Conservation (phyloP, 208 protist species). For the Trypanosoma avium region DNA sequence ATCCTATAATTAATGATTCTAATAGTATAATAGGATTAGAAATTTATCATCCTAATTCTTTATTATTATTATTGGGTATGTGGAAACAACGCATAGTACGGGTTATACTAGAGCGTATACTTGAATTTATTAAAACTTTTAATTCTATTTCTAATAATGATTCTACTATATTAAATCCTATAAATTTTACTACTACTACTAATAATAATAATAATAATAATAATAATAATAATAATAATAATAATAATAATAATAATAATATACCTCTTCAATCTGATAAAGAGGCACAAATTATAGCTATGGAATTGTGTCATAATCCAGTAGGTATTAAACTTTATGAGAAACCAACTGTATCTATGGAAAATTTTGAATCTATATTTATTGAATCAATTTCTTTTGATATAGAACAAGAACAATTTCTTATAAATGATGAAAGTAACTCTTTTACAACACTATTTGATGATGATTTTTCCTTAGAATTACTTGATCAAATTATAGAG, state of each 20-base stretch:
- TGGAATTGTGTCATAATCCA: constrained; percentile 17
- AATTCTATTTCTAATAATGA: too few species aligned
- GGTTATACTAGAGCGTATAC: constrained; percentile 3
- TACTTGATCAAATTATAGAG: constrained; percentile 47
- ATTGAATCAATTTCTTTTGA: not conserved
- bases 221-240: too few species aligned
- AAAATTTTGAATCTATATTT: not conserved
- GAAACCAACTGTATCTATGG: not conserved
- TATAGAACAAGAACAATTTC: not conserved
- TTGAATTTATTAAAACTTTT: constrained; percentile 2
- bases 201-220: too few species aligned
- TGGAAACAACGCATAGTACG: not conserved
- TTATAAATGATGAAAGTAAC: not conserved
- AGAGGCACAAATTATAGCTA: not conserved
- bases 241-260: too few species aligned
- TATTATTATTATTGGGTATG: constrained; percentile 19
- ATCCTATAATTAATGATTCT: not conserved
- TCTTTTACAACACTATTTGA: constrained; percentile 1
- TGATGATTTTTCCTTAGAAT: constrained; percentile 6
- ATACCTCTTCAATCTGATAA: too few species aligned
- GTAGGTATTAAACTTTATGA: constrained; percentile 10
- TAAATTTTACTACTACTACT: too few species aligned
- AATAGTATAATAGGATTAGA: not conserved
- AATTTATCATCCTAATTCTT: constrained; percentile 14
- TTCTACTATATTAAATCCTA: too few species aligned